A percentile compares a stretch with the other conserved stretches of the same genome.
Conservation (phyloP, 108 stramenopile genomes). For the Skeletonema grethae region DNA sequence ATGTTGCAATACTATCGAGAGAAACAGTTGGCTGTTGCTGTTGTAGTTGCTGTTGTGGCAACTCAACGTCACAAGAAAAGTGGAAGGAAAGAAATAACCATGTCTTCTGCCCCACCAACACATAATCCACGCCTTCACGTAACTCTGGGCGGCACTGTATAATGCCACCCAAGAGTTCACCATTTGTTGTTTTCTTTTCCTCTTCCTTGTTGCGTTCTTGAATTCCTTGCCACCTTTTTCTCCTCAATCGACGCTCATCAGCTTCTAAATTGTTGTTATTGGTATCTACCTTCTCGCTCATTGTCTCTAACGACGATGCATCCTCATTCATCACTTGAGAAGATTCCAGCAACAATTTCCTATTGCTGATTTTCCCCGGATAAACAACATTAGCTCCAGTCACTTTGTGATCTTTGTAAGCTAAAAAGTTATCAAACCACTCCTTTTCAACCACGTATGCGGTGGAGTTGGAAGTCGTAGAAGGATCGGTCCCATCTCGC, state of each 20-base stretch:
- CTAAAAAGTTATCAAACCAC: neutral
- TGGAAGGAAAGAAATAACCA: neutral
- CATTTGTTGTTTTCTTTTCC: neutral
- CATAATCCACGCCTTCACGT: neutral
- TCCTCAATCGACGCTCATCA: neutral
- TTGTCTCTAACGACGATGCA: neutral
- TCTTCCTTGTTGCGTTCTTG: neutral
- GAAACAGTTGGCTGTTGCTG: neutral
- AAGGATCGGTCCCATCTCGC: neutral
- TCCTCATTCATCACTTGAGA: neutral
- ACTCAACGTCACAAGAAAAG: neutral
- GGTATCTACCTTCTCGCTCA: neutral
- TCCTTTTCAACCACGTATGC: neutral
- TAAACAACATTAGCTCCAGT: neutral
- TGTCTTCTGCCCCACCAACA: neutral
- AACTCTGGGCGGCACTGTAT: neutral
- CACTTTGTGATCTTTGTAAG: neutral
- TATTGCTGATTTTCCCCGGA: neutral
- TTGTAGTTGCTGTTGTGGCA: conserved; percentile 2
- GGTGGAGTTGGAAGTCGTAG: neutral
- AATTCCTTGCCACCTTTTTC: conserved; percentile 3
- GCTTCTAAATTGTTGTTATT: neutral
- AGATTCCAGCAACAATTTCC: neutral
- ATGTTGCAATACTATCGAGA: neutral
- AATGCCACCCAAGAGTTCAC: neutral